A percentile compares a stretch with the other conserved stretches of the same genome.
These are phyloP conservation scores for Malus hybrid DNA, from an alignment of 331 rosid genomes.

Conservation along the genomic window DNA sequence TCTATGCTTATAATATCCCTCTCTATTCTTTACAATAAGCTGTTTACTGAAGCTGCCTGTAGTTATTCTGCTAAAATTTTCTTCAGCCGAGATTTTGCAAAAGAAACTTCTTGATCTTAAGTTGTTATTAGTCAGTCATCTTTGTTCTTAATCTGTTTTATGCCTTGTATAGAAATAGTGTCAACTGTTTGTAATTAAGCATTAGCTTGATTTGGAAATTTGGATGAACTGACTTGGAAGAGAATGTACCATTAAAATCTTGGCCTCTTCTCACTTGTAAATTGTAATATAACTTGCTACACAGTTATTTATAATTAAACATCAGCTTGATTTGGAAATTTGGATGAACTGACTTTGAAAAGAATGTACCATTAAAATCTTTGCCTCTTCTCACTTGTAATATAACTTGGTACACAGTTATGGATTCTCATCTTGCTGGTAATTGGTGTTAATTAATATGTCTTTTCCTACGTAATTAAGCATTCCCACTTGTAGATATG, in stretches of 20 bases:
- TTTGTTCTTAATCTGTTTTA: not conserved
- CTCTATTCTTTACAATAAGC: not conserved
- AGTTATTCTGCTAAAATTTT: not conserved
- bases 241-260: not conserved
- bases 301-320: too few relatives aligned
- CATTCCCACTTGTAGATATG: not conserved
- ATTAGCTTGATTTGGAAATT: not conserved
- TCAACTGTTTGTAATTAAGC: not conserved
- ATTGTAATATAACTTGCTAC: not conserved
- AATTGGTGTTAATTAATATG: not conserved
- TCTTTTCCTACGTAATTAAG: not conserved
- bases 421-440: not conserved
- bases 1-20: not conserved
- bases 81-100: not conserved
- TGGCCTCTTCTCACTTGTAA: not conserved
- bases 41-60: not conserved
- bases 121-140: not conserved
- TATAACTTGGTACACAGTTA: not conserved
- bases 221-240: not conserved
- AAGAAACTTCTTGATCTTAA: not conserved
- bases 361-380: not conserved
- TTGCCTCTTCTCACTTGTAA: not conserved
- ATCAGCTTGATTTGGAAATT: not conserved
- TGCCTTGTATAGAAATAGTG: constrained; percentile 3
- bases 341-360: not conserved